Conservation (phyloP, 2,329 filamentous ascomycete genomes). For the Pseudocercospora fuligena region DNA sequence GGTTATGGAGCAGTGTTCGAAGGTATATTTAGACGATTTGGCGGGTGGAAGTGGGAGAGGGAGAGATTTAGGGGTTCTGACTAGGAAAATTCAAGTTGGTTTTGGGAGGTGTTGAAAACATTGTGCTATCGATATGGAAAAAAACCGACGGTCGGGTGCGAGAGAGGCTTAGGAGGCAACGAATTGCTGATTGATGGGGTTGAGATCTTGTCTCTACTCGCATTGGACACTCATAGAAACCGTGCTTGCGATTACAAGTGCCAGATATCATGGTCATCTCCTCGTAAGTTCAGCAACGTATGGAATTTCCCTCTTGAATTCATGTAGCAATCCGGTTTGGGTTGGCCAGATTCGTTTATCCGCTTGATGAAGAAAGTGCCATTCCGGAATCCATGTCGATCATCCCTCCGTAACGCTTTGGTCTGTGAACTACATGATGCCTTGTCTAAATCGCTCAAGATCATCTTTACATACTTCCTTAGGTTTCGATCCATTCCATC, state of each 20-base stretch:
- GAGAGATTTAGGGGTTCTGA: not conserved
- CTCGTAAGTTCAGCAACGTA: not conserved
- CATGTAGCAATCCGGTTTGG: not conserved
- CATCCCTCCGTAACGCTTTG: not conserved
- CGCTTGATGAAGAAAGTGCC: not conserved
- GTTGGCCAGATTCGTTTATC: not conserved
- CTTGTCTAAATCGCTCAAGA: not conserved
- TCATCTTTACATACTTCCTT: not conserved
- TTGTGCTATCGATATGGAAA: no score
- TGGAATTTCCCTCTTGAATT: not conserved
- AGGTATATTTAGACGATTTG: not conserved
- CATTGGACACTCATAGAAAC: not conserved
- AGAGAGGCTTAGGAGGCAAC: no score
- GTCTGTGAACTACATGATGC: not conserved
- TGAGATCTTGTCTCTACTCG: not conserved
- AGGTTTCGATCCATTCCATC: not conserved
- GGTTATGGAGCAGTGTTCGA: not conserved
- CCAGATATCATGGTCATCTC: not conserved
- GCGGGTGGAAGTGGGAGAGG: not conserved
- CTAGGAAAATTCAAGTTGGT: not conserved
- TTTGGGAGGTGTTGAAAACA: not conserved
- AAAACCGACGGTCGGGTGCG: no score
- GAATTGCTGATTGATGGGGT: no score
- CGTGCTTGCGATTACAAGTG: not conserved
- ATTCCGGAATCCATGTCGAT: not conserved